Base-by-base conservation (phyloP, 1,139 yeast genomes). In the Scheffersomyces titani region DNA sequence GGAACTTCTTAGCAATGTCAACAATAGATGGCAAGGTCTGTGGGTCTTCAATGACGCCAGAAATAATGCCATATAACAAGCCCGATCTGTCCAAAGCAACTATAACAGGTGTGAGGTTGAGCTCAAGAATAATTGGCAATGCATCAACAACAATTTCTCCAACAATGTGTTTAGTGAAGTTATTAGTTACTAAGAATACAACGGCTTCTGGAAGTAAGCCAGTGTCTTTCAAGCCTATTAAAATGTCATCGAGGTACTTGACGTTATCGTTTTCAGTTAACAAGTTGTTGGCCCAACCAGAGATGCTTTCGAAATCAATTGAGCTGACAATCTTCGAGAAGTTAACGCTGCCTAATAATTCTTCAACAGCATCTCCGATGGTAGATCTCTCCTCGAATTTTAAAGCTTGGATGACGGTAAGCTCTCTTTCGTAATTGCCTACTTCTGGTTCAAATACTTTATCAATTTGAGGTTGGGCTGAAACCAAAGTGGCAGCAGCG, bases 81-180 rank as follows among this genome's bases (percentile, higher is more conserved):
- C 73, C 73, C 19, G 78, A 73, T 57, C 70, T 61, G 58, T 74
- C 76, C 56, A 75, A 71, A 7, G 77, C 77, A 51, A 65, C 70
- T 59, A 72, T 73, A 40, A 74, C 62, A n/a, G 67, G 60, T 22
- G 77, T 74, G 48, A 72, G 59, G 60, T 75, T 71, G 55, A 68
- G 54, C 13, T 63, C 56, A 4, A 64, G 66, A 21, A 64, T 63
- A 53, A 64, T 51, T 16, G 54, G 56, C 52, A 72, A 62, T 7
- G 66, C 63, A 13, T 63, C 64, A 46, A 62, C 65, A 47, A 71
- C 61, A 9, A 67, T 56, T 11, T 59, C 59, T 21, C 61, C 59
- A 22, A 69, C 67, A 55, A 72, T 56, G 3, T 58, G 47, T 60
- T 68, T 65, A 19, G 76, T 73, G 46, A 44, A 54, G 59, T 72